These are phyloP conservation scores for Torulaspora indica DNA, from an alignment of 805 yeast species.

Conservation along the genomic window DNA sequence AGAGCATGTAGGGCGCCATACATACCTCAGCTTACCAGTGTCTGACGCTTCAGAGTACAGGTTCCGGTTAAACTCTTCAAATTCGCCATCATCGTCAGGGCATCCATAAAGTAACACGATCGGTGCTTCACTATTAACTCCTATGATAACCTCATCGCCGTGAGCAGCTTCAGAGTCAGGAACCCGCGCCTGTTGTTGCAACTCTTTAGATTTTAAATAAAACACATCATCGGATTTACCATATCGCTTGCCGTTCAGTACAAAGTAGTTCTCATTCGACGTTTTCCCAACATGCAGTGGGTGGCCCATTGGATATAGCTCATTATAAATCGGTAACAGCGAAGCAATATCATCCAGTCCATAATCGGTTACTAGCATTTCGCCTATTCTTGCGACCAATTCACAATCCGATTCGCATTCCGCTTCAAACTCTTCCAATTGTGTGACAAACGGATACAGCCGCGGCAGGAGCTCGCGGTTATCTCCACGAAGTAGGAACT, in stretches of 20 bases:
- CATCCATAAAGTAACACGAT: conserved; percentile 65
- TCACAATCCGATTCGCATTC: conserved; percentile 1
- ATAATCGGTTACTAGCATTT: conserved; percentile 6
- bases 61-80: conserved; percentile 53
- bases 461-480: conserved; percentile 6
- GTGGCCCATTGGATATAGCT: conserved; percentile 23
- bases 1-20: conserved; percentile 61
- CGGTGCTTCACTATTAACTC: conserved; percentile 46
- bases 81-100: conserved; percentile 42
- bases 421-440: conserved; percentile 9
- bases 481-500: conserved; percentile 7
- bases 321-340: conserved; percentile 17
- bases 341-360: conserved; percentile 14
- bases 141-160: conserved; percentile 64
- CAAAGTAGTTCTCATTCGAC: conserved; percentile 19
- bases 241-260: conserved; percentile 36
- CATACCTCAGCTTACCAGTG: conserved; percentile 62
- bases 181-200: conserved; percentile 20
- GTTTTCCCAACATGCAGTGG: not conserved
- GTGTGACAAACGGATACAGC: conserved; percentile 17
- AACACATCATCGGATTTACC: conserved; percentile 70
- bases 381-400: not conserved
- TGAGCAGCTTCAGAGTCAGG: conserved; percentile 23
- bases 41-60: conserved; percentile 51
- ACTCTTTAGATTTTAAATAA: conserved; percentile 62